Conservation (phyloP, 1,284 basidiomycete genomes). For the Thecaphora frezii region DNA sequence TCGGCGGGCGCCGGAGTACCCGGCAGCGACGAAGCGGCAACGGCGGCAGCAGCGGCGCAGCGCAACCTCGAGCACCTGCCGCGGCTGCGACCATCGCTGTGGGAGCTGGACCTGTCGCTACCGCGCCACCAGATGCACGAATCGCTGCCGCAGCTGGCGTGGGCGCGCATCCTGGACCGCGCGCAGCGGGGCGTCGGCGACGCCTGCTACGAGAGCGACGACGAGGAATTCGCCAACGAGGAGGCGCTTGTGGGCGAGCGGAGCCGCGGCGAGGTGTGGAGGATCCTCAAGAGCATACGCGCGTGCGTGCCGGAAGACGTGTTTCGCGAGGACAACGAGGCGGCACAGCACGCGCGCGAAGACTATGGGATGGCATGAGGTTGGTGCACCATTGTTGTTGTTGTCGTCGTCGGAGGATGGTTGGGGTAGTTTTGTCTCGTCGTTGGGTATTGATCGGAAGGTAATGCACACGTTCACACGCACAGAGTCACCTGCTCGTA, state of each 20-base stretch:
- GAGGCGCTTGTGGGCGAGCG: constrained; percentile 33
- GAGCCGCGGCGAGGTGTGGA: constrained; percentile 30
- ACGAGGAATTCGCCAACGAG: constrained; percentile 39
- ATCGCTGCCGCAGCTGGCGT: constrained; percentile 35
- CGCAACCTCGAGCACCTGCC: too few species aligned
- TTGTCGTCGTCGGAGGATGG: too few species aligned
- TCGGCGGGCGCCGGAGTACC: too few species aligned
- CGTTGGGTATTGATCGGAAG: too few species aligned
- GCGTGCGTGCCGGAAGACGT: constrained; percentile 25
- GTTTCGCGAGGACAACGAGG: constrained; percentile 23
- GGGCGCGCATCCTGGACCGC: constrained; percentile 48
- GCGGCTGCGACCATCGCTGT: constrained; percentile 28
- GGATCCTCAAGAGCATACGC: constrained; percentile 33
- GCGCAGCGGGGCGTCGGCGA: constrained; percentile 50
- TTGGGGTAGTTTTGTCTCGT: too few species aligned
- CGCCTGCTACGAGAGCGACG: constrained; percentile 49
- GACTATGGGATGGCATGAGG: too few species aligned
- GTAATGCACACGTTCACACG: too few species aligned
- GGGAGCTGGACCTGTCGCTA: constrained; percentile 34
- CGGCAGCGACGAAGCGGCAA: too few species aligned
- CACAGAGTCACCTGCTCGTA: too few species aligned
- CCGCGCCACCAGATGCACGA: constrained; percentile 12
- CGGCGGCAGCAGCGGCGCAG: too few species aligned
- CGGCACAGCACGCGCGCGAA: too few species aligned
- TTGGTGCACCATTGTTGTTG: too few species aligned